A percentile compares a stretch with the other conserved stretches of the same genome.
phyloP scores from a whole-genome alignment of 177 flowering plant species.

The Vitis hybrid region DNA sequence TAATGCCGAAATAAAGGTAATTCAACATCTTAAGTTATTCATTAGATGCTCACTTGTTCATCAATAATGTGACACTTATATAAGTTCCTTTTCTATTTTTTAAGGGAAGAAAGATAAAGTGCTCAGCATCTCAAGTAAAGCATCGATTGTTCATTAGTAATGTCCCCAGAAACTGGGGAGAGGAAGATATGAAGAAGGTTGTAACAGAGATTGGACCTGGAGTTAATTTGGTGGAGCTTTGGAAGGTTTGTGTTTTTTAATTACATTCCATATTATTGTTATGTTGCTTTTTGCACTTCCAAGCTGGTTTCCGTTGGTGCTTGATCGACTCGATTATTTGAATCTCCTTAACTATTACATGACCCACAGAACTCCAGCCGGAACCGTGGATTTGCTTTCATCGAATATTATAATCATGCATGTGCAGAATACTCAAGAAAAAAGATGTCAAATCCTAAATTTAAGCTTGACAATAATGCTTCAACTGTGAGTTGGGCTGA shows the following conservation, averaged over 20 bases:
- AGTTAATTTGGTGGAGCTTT: constrained; percentile 57
- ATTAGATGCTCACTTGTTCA: too few species aligned
- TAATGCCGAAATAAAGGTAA: constrained; percentile 71
- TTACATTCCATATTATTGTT: neutral
- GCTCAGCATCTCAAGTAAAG: constrained; percentile 90
- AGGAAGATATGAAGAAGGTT: constrained; percentile 63
- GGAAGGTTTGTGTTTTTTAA: constrained; percentile 55
- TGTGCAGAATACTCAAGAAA: constrained; percentile 95
- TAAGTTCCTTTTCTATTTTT: too few species aligned
- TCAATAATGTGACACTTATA: too few species aligned
- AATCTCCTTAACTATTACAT: constrained; percentile 28
- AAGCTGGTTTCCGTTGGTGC: too few species aligned
- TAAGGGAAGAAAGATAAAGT: constrained; percentile 75
- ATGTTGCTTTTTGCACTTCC: too few species aligned
- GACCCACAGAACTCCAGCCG: constrained; percentile 72
- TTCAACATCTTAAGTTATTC: too few species aligned
- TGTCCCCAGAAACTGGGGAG: constrained; percentile 80
- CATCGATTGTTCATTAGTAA: constrained; percentile 90
- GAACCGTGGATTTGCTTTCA: constrained; percentile 94
- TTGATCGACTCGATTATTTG: too few species aligned
- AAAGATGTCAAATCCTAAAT: constrained; percentile 75
- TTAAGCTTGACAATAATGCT: constrained; percentile 77
- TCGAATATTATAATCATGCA: constrained; percentile 90
- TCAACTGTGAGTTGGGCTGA: constrained; percentile 99
- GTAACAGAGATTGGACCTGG: constrained; percentile 84